phyloP scores from a whole-genome alignment of 2,329 filamentous ascomycete genomes.

The Colletotrichum tropicale region DNA sequence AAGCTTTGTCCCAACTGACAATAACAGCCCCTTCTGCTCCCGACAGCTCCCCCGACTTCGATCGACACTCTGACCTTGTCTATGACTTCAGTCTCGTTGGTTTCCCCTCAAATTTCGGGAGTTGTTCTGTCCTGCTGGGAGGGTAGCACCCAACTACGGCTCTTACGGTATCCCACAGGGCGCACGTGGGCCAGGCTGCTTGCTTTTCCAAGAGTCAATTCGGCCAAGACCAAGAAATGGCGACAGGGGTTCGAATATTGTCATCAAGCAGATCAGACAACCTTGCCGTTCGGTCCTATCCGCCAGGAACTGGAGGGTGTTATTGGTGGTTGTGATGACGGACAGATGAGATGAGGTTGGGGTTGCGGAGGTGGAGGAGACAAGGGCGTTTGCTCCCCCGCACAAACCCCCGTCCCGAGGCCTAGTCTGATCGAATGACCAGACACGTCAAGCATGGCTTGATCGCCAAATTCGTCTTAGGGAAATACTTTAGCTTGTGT shows the following conservation, averaged over 20 bases:
- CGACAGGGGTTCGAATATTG: slow-evolving; percentile 5
- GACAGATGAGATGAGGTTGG: not conserved
- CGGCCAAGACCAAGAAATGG: not conserved
- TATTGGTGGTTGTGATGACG: slow-evolving; percentile 6
- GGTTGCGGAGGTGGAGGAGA: not conserved
- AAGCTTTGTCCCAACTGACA: not conserved
- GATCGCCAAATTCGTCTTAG: not conserved
- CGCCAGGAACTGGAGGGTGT: slow-evolving; percentile 1
- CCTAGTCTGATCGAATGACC: slow-evolving; percentile 10
- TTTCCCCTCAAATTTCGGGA: not conserved
- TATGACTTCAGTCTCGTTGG: not conserved
- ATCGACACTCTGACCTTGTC: not conserved
- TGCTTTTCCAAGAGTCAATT: not conserved
- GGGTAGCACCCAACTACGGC: not conserved
- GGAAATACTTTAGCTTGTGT: not conserved
- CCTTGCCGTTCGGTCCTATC: slow-evolving; percentile 13
- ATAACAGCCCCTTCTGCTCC: not conserved
- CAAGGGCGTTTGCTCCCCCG: slow-evolving; percentile 6
- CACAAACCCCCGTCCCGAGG: slow-evolving; percentile 5
- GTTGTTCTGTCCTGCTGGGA: not conserved
- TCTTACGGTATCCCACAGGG: not conserved
- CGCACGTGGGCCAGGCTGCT: not conserved
- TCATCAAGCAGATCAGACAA: slow-evolving; percentile 15
- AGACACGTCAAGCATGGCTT: not conserved
- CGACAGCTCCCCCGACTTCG: not conserved